phyloP scores from a whole-genome alignment of 202 grass and related monocot species.

The Panicum virgatum region DNA sequence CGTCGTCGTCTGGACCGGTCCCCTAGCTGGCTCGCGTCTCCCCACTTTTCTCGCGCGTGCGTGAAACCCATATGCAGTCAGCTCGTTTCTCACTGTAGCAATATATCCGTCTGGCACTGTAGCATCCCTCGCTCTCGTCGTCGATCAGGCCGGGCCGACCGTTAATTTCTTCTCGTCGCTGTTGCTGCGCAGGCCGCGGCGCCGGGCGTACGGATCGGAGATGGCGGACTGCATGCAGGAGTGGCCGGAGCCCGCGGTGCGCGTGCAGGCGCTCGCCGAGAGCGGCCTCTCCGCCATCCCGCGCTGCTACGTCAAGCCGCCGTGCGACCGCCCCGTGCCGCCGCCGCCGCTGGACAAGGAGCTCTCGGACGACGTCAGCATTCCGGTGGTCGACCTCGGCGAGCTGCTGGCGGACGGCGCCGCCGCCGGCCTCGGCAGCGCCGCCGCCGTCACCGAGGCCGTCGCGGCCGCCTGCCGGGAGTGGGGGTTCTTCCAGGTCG shows the following conservation, averaged over 20 bases:
- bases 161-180: constrained; percentile 21
- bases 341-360: neutral
- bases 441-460: neutral
- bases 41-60: neutral
- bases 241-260: constrained; percentile 75
- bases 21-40: neutral
- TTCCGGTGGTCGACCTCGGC: constrained; percentile 64
- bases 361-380: constrained; percentile 10
- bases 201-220: too few species aligned
- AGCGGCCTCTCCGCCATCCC: constrained; percentile 64
- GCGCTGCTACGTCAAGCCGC: constrained; percentile 68
- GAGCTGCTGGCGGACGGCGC: constrained; percentile 9
- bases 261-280: constrained; percentile 75
- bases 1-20: neutral
- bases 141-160: neutral
- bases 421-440: neutral
- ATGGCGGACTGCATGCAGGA: constrained; percentile 59
- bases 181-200: constrained; percentile 24
- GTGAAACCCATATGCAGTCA: neutral
- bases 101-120: neutral
- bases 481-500: constrained; percentile 96
- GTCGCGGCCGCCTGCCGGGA: constrained; percentile 64
- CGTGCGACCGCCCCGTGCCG: constrained; percentile 47
- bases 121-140: too few species aligned
- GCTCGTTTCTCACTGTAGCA: constrained; percentile 35